Percentiles rank a stretch among this genome's conserved stretches.
These are phyloP conservation scores for Dichotomopilus funicola DNA, from an alignment of 2,329 filamentous ascomycete genomes.

Conservation along the genomic window DNA sequence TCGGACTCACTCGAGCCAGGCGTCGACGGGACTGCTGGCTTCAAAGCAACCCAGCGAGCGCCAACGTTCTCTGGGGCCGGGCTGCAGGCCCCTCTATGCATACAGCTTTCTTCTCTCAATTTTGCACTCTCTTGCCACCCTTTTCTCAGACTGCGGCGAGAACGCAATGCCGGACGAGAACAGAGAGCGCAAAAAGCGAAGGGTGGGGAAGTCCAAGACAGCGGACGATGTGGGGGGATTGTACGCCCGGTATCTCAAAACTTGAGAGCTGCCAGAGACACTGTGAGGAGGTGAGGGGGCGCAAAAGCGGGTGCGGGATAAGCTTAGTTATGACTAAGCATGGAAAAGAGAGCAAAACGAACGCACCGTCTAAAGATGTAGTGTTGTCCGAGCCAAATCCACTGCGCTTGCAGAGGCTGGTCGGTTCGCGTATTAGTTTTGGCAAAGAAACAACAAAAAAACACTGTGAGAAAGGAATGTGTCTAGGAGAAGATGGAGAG, in stretches of 20 bases:
- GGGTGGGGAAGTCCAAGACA: constrained; percentile 8
- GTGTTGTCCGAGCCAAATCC: not conserved
- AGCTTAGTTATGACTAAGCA: not conserved
- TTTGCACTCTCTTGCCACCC: constrained; percentile 4
- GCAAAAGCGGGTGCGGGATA: constrained; percentile 1
- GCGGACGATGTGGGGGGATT: not conserved
- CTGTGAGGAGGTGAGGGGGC: not conserved
- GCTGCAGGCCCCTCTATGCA: constrained; percentile 1
- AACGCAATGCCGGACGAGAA: constrained; percentile 4
- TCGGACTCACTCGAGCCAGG: constrained; percentile 8
- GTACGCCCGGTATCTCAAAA: not conserved
- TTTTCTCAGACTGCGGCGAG: constrained; percentile 5
- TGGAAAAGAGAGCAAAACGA: constrained; percentile 5
- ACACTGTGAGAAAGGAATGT: not conserved
- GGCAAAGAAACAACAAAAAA: constrained; percentile 1
- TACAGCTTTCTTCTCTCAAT: not conserved
- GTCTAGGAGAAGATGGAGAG: not conserved
- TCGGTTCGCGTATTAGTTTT: not conserved
- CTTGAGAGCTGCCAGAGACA: not conserved
- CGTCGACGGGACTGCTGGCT: not conserved
- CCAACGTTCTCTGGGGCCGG: not conserved
- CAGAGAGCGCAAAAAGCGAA: not conserved
- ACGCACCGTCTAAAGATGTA: constrained; percentile 12
- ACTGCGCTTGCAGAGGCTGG: not conserved
- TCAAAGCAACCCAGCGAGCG: too few relatives aligned